Evolutionary conservation across 1,284 basidiomycete genomes (phyloP).

Genomic region (Microbotryum saponariae): DNA sequence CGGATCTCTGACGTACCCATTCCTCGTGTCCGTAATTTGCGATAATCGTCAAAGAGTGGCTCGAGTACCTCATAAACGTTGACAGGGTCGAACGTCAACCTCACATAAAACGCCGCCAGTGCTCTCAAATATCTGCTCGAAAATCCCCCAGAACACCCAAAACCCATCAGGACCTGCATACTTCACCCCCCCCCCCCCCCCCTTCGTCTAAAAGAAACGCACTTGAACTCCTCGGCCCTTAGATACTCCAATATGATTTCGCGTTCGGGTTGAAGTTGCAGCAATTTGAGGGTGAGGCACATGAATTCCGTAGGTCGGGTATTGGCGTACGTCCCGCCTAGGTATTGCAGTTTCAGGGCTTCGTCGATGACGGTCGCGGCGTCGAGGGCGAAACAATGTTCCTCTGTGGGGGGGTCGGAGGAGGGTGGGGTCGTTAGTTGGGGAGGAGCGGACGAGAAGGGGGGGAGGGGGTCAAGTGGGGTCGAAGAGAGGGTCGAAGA

Average conservation of each 20-base stretch:
- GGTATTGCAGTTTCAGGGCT: conserved; percentile 68
- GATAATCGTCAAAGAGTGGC: conserved; percentile 84
- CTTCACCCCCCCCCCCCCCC: too few species aligned
- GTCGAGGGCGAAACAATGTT: conserved; percentile 44
- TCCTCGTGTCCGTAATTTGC: conserved; percentile 74
- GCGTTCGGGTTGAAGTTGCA: conserved; percentile 95
- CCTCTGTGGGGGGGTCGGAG: conserved; percentile 22
- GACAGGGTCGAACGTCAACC: conserved; percentile 80
- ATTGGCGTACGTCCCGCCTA: conserved; percentile 85
- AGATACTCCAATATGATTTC: conserved; percentile 93
- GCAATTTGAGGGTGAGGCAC: conserved; percentile 81
- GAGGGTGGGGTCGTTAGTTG: neutral
- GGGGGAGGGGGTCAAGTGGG: neutral
- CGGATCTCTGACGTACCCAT: conserved; percentile 52
- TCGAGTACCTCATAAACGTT: conserved; percentile 92
- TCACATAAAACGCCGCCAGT: conserved; percentile 85
- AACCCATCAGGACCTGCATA: too few species aligned
- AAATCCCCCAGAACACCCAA: too few species aligned
- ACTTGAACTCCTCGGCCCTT: conserved; percentile 96
- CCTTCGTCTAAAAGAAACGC: conserved; percentile 38
- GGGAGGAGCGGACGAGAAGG: neutral
- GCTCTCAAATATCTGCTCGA: conserved; percentile 75
- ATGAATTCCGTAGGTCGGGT: conserved; percentile 86
- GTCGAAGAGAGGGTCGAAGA: neutral
- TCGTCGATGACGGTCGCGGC: conserved; percentile 91